Conservation (phyloP, 495 filamentous ascomycete genomes). For the Ramalina intermedia region DNA sequence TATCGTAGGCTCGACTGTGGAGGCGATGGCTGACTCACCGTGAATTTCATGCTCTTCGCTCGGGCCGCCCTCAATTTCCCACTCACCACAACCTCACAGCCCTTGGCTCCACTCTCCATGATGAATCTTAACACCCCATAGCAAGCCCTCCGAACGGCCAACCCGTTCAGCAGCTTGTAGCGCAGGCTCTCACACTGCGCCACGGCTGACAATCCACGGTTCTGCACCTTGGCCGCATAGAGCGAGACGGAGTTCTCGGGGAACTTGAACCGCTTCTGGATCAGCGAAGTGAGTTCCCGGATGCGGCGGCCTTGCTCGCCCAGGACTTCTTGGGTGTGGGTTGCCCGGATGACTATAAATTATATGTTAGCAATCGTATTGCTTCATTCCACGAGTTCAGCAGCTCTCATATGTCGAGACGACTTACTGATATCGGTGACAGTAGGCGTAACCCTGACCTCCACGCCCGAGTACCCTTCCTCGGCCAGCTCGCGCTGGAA, state of each 20-base stretch:
- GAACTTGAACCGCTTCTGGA: slow-evolving; percentile 99
- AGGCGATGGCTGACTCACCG: slow-evolving; percentile 36
- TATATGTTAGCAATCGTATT: neutral
- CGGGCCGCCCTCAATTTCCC: slow-evolving; percentile 96
- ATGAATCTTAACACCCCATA: slow-evolving; percentile 99
- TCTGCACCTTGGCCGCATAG: slow-evolving; percentile 99
- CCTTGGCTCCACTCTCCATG: slow-evolving; percentile 99
- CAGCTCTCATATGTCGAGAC: neutral
- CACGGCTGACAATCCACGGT: slow-evolving; percentile 97
- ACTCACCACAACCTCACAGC: slow-evolving; percentile 97
- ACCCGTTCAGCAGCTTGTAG: slow-evolving; percentile 99
- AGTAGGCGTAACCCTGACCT: slow-evolving; percentile 98
- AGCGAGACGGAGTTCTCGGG: slow-evolving; percentile 99
- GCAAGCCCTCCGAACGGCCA: slow-evolving; percentile 93
- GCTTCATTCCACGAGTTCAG: too few relatives aligned
- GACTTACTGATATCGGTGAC: slow-evolving; percentile 92
- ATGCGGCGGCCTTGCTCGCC: slow-evolving; percentile 99
- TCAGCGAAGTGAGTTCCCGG: slow-evolving; percentile 97
- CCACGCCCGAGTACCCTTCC: slow-evolving; percentile 98
- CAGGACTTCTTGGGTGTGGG: slow-evolving; percentile 98
- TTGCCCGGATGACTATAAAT: slow-evolving; percentile 78
- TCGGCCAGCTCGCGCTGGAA: slow-evolving; percentile 99
- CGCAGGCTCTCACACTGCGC: slow-evolving; percentile 99
- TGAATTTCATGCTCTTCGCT: slow-evolving; percentile 99
- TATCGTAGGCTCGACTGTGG: neutral